Conservation (phyloP, 83 land plant genomes). For the Thuja plicata region DNA sequence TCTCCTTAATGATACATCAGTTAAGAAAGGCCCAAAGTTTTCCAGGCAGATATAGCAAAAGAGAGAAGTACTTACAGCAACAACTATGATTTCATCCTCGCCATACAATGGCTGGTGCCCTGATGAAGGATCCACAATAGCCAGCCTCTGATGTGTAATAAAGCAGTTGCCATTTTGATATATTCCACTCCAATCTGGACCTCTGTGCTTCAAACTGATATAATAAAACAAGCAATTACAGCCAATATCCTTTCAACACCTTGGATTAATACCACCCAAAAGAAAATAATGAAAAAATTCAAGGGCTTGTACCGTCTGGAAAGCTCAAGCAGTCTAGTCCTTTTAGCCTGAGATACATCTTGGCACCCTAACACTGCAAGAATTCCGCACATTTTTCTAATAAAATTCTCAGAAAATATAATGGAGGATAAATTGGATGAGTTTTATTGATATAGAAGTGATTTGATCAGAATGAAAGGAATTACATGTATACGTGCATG, state of each 20-base stretch:
- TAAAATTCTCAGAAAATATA: not conserved
- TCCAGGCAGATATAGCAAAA: not conserved
- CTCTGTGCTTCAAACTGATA: conserved; percentile 57
- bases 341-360: conserved; percentile 41
- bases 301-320: conserved; percentile 49
- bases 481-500: not conserved
- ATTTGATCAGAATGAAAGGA: not conserved
- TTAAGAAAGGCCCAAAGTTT: too few relatives aligned
- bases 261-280: not conserved
- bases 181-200: conserved; percentile 74
- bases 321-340: conserved; percentile 54
- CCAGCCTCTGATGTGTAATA: conserved; percentile 59
- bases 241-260: not conserved
- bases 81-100: conserved; percentile 53
- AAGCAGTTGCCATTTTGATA: conserved; percentile 30
- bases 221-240: not conserved
- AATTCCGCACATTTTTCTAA: conserved; percentile 52
- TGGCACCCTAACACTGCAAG: conserved; percentile 50
- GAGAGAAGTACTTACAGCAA: conserved; percentile 34
- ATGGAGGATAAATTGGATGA: not conserved
- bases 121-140: conserved; percentile 64
- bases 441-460: too few relatives aligned
- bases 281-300: too few relatives aligned
- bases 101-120: conserved; percentile 69
- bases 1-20: too few relatives aligned